phyloP scores from a whole-genome alignment of 1,284 basidiomycete genomes.

The Anthracocystis setariae region DNA sequence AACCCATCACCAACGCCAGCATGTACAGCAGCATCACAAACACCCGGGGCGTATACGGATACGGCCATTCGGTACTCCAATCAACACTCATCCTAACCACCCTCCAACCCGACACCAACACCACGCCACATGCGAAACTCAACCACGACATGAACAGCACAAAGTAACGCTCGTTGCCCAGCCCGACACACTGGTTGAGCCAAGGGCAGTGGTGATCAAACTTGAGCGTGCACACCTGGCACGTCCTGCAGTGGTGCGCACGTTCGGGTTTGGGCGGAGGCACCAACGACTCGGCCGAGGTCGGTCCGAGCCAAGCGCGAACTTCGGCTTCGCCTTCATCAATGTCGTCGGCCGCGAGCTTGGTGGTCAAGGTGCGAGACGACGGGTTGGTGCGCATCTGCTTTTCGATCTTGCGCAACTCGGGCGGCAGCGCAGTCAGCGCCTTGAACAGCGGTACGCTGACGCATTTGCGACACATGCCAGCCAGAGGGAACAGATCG shows the following conservation, averaged over 20 bases:
- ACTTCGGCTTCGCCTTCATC: constrained; percentile 63
- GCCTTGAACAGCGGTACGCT: constrained; percentile 55
- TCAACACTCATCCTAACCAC: constrained; percentile 23
- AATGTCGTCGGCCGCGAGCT: constrained; percentile 41
- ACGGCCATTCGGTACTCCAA: constrained; percentile 71
- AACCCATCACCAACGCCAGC: constrained; percentile 76
- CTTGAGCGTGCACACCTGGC: constrained; percentile 88
- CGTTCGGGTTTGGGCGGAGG: constrained; percentile 80
- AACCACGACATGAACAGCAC: constrained; percentile 83
- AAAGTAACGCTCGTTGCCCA: constrained; percentile 95
- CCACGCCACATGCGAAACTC: constrained; percentile 53
- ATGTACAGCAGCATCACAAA: constrained; percentile 74
- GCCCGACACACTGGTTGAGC: constrained; percentile 95
- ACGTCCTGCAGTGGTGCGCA: constrained; percentile 93
- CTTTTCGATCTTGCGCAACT: constrained; percentile 59
- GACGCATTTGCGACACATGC: constrained; percentile 65
- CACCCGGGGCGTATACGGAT: constrained; percentile 75
- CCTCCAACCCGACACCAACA: constrained; percentile 38
- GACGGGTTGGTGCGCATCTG: constrained; percentile 34
- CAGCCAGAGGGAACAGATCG: constrained; percentile 54
- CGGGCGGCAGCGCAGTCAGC: constrained; percentile 58
- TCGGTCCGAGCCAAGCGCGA: constrained; percentile 55
- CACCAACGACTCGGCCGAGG: constrained; percentile 54
- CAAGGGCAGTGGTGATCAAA: constrained; percentile 76
- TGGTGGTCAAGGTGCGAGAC: constrained; percentile 21